Evolutionary conservation across 495 filamentous ascomycete species (phyloP), one percentile per base, ranked within the genome.

Genomic region (Pyrenopolyporus hunteri): DNA sequence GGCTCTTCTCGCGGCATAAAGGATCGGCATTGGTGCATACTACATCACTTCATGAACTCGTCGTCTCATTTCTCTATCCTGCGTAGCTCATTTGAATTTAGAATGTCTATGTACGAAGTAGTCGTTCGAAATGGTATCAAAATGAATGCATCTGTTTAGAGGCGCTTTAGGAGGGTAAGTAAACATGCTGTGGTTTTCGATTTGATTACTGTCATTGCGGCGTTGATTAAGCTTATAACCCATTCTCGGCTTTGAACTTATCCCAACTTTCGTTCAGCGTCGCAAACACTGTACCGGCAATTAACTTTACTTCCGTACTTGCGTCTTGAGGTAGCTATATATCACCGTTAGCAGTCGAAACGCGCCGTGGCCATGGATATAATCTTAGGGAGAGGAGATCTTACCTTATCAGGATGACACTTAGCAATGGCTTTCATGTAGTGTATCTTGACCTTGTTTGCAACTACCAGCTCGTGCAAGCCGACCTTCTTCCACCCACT

Each of bases 381-480:
- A 4, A 19, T 32, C 39, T 25, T 2, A 43, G 8, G n/a, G 40
- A 61, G 45, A 23, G 26, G 26, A 51, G 51, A 59, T 77, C 85
- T 72, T 79, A 97, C 94, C 87, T 98, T 98, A 72, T 98, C 94
- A 58, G 94, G 94, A 81, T 98, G 94, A 62, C 94, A 92, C 82
- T 96, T 98, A 4, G 86, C 89, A 85, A 98, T 97, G 4, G 91
- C 94, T 83, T 96, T 97, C 94, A 98, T 98, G 68, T 98, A 98
- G 52, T 89, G 82, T 50, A 98, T 85, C 85, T 98, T 98, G 44
- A 97, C 94, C 81, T 90, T 96, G 42, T 87, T 87, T 35, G 92
- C 86, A 78, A 96, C 78, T 31, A 98, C 86, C 63, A 98, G 70
- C 73, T 98, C 93, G 44, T 89, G 85, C 86, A 98, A 87, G 20